A percentile compares a stretch with the other conserved stretches of the same genome.
phyloP scores from a whole-genome alignment of 768 basidiomycete species.

The Suillus hirtellus region DNA sequence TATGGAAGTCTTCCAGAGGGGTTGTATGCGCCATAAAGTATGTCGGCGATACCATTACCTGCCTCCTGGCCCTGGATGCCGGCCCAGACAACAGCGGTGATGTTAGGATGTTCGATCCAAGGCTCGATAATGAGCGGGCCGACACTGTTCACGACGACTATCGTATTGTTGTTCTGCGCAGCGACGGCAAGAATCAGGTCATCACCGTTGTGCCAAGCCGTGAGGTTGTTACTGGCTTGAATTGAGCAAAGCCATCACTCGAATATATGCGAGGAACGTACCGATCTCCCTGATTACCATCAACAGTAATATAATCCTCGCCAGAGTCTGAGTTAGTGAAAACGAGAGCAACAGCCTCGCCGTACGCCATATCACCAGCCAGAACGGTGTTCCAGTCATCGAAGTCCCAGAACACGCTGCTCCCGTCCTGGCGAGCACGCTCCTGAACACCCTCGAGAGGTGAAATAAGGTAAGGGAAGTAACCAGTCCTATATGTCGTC shows the following conservation, averaged over 20 bases:
- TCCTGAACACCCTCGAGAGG: constrained; percentile 74
- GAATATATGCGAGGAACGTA: constrained; percentile 23
- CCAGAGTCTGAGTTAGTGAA: constrained; percentile 79
- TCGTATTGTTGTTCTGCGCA: constrained; percentile 46
- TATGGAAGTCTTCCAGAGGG: constrained; percentile 72
- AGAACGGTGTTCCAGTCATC: constrained; percentile 60
- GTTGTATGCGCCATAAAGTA: constrained; percentile 69
- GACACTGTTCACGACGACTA: constrained; percentile 42
- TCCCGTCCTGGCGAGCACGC: constrained; percentile 61
- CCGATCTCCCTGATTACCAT: constrained; percentile 78
- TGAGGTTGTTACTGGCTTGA: constrained; percentile 57
- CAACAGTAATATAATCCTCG: constrained; percentile 76
- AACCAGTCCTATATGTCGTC: constrained; percentile 45
- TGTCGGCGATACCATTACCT: constrained; percentile 69
- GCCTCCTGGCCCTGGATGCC: constrained; percentile 68
- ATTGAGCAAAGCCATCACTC: not conserved
- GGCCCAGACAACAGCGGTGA: constrained; percentile 75
- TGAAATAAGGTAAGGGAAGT: constrained; percentile 76
- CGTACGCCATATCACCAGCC: constrained; percentile 46
- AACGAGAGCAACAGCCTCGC: constrained; percentile 63
- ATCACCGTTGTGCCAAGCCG: constrained; percentile 75
- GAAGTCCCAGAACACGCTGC: constrained; percentile 59
- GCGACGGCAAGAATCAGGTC: constrained; percentile 69
- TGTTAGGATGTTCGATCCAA: constrained; percentile 74
- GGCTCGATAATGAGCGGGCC: constrained; percentile 62